These are phyloP conservation scores for Amaranthus cruentus DNA, from an alignment of 148 eudicot species.

Conservation along the genomic window DNA sequence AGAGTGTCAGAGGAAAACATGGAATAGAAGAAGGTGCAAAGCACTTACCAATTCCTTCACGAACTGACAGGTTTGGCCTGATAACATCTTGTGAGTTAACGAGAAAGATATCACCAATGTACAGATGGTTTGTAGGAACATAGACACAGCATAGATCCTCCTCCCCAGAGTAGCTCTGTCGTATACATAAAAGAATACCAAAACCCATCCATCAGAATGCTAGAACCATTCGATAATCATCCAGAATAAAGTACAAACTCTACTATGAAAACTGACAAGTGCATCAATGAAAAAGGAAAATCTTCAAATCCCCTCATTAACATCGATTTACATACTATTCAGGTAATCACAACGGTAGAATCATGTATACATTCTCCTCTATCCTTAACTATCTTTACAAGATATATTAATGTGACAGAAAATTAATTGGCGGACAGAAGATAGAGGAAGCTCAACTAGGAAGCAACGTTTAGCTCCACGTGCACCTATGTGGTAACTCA, in stretches of 20 bases:
- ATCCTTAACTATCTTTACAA: background rate
- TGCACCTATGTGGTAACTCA: background rate
- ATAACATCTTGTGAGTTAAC: slow-evolving; percentile 63
- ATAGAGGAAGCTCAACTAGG: too few species aligned
- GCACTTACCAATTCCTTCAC: slow-evolving; percentile 67
- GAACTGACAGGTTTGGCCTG: slow-evolving; percentile 66
- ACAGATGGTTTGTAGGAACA: slow-evolving; percentile 72
- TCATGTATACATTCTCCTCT: background rate
- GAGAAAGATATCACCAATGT: slow-evolving; percentile 66
- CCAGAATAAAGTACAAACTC: background rate
- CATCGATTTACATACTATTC: too few species aligned
- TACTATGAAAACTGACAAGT: background rate
- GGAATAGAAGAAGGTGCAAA: background rate
- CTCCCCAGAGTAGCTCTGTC: slow-evolving; percentile 56
- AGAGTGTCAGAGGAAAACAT: background rate
- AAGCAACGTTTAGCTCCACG: background rate
- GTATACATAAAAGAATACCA: background rate
- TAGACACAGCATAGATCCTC: slow-evolving; percentile 74
- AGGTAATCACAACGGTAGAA: background rate
- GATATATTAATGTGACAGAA: background rate
- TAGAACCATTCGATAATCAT: background rate
- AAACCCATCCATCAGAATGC: slow-evolving; percentile 10
- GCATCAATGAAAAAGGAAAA: background rate
- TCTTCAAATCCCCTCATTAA: background rate
- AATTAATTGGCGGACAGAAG: background rate